Base-by-base conservation (phyloP, 441 rosid genomes). In the Gossypium lobatum region DNA sequence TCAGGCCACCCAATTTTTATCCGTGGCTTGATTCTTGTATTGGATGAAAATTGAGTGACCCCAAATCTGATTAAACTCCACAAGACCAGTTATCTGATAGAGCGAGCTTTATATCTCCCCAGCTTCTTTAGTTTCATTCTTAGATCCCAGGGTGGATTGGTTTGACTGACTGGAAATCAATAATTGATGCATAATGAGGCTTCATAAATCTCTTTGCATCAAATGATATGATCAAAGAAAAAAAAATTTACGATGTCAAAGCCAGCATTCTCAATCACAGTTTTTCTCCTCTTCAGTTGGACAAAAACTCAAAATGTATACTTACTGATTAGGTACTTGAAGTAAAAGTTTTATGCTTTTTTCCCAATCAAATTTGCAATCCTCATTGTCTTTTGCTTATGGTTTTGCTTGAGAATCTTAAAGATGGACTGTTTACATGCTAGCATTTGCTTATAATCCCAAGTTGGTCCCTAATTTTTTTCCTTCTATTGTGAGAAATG, bases 21-120 rank as follows among this genome's bases (percentile, higher is more conserved):
- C 3, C 21, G 10, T 20, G 10, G 53, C 37, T 42, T 39, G 28
- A 20, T 39, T 64, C 69, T 42, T 64, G 17, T n/a, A 20, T 39
- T 39, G 69, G 69, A 64, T 64, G 53, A 42, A 37, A 64, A 64
- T 64, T 64, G 16, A 64, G 46, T 64, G 69, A 11, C 17, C 52
- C 28, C 53, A 39, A 20, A 42, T 18, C 31, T 64, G 53, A 20
- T 42, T 1, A 14, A 42, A 64, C 10, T 42, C 53, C 9, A 39
- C 6, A n/a, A 20, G 53, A 20, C 26, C 26, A 39, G 31, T 64
- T 64, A 39, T 64, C 26, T 1, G n/a, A 20, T 64, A 39, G 53
- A 64, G 16, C 1, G 21, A 64, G 50, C 68, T 37, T 64, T 37
- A 4, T 18, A 37, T 63, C n/a, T 17, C 67, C 45, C 25, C 1